Conservation (phyloP, 2,329 filamentous ascomycete genomes). For the Aspergillus phoenicis region DNA sequence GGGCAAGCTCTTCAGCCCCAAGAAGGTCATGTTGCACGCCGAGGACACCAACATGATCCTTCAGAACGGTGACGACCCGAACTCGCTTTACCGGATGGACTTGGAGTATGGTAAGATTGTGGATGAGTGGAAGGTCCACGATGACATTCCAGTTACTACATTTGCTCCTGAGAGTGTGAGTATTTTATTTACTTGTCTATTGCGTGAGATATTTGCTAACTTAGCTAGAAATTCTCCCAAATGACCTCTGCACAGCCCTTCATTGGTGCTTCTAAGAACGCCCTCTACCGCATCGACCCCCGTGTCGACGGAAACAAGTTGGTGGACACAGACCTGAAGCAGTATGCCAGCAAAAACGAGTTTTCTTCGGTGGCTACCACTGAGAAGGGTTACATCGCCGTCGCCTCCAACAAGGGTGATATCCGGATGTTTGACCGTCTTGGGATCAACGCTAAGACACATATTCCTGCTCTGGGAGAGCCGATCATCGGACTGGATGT, state of each 20-base stretch:
- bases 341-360: constrained; percentile 95
- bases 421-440: constrained; percentile 95
- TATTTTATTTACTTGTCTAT: constrained; percentile 9
- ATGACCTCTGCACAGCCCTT: constrained; percentile 96
- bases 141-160: constrained; percentile 88
- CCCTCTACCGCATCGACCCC: constrained; percentile 90
- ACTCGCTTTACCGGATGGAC: constrained; percentile 95
- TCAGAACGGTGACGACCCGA: constrained; percentile 79
- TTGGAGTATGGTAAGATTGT: constrained; percentile 97
- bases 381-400: constrained; percentile 93
- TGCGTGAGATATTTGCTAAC: constrained; percentile 30
- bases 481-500: constrained; percentile 94
- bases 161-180: constrained; percentile 84
- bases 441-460: constrained; percentile 96
- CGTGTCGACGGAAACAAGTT: constrained; percentile 88
- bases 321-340: constrained; percentile 89
- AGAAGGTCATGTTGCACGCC: constrained; percentile 94
- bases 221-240: constrained; percentile 80
- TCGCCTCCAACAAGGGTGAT: constrained; percentile 96
- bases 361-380: constrained; percentile 94
- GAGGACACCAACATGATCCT: constrained; percentile 88
- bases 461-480: constrained; percentile 92
- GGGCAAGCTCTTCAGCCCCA: constrained; percentile 86
- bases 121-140: constrained; percentile 97
- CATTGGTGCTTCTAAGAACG: constrained; percentile 88